Evolutionary conservation across 495 filamentous ascomycete species (phyloP).

Genomic region (Xylaria flabelliformis): DNA sequence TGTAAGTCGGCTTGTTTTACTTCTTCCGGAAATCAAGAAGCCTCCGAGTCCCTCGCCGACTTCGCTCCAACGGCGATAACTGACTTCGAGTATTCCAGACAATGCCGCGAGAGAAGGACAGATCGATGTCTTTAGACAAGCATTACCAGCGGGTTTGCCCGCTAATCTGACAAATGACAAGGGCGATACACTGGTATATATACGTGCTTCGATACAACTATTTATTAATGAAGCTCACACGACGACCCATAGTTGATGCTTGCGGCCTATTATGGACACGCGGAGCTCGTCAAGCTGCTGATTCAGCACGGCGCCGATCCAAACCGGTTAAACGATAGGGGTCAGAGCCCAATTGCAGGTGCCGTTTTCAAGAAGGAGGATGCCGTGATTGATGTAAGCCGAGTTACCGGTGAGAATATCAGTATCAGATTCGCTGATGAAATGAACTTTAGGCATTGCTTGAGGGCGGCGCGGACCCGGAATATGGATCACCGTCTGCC

Average conservation of each 20-base stretch:
- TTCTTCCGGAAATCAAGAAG: too few species aligned
- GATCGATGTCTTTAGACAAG: slow-evolving; percentile 55
- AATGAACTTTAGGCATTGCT: slow-evolving; percentile 44
- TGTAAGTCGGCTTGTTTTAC: slow-evolving; percentile 27
- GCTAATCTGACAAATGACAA: slow-evolving; percentile 63
- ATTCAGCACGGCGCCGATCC: slow-evolving; percentile 58
- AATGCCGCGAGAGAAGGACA: slow-evolving; percentile 59
- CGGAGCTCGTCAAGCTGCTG: slow-evolving; percentile 56
- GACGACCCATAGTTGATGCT: slow-evolving; percentile 57
- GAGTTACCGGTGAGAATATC: background rate
- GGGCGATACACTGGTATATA: slow-evolving; percentile 59
- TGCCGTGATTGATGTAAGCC: slow-evolving; percentile 51
- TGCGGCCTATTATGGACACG: slow-evolving; percentile 61
- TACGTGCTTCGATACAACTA: background rate
- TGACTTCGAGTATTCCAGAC: slow-evolving; percentile 20
- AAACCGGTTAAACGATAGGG: slow-evolving; percentile 58
- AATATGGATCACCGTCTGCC: slow-evolving; percentile 55
- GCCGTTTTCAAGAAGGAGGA: slow-evolving; percentile 63
- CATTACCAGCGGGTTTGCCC: slow-evolving; percentile 57
- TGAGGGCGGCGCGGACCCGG: slow-evolving; percentile 57
- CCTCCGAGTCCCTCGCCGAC: too few species aligned
- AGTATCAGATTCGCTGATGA: background rate
- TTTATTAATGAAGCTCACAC: background rate
- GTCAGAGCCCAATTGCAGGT: slow-evolving; percentile 61
- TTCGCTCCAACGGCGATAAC: too few species aligned